Evolutionary conservation across 208 protist species (phyloP), one percentile per base, ranked within the genome.

Genomic region (Acanthamoeba royreba): DNA sequence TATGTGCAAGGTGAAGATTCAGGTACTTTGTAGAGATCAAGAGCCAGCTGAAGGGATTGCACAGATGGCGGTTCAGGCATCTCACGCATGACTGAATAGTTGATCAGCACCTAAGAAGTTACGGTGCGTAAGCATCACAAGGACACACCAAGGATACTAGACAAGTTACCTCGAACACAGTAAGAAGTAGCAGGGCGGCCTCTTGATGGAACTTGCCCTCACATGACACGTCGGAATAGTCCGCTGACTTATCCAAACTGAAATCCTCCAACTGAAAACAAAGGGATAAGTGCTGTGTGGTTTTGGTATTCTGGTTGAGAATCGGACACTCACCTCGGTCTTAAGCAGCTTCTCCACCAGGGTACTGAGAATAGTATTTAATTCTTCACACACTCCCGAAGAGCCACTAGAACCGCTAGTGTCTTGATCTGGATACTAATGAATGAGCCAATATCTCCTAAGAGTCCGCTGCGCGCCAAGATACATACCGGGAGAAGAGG

Each of bases 41-140:
- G 17, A 15, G 79, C 79, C 31, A 63, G 13, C 13, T 35, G 28
- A 0, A 88, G 79, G 9, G 79, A 88, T 4, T 52, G 25, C 5
- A 38, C 79, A 3, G 47, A 63, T 9, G 79, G 79, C 28, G 79
- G 79, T 25, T 88, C 47, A 1, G 86, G 55, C 86, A 92, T 74
- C n/a, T 72, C 55, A 8, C 86, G 3, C 55, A 92, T 77, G 9
- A 92, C 86, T 15, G 86, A 92, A 40, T 92, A 92, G 86, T 92
- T 53, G 35, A 92, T 92, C 1, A 92, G 58, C n/a, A 46, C 55
- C 83, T 90, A 4, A 1, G 31, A 4, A 28, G 40, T 40, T 4
- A 42, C 22, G 4, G 31, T 81, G 4, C 2, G 31, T 13, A 81
- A 28, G 43, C 4, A 38, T 3, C 22, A 28, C 19, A 52, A 42